Conservation (phyloP, 2,329 filamentous ascomycete genomes). For the Ceratocystis cubensis region DNA sequence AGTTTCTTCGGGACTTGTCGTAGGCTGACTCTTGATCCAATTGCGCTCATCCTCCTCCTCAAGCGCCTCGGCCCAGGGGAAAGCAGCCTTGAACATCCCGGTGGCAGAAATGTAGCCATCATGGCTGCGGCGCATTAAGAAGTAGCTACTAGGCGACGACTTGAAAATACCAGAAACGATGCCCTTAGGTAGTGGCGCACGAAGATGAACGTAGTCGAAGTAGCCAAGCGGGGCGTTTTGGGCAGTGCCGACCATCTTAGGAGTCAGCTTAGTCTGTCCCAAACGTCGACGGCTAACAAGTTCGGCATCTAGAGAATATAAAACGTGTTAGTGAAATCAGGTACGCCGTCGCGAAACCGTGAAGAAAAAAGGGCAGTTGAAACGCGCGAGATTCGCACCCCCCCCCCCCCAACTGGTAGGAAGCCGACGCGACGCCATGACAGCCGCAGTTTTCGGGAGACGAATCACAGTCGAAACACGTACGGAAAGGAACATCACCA, state of each 20-base stretch:
- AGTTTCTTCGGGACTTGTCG: conserved; percentile 80
- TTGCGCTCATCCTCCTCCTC: conserved; percentile 67
- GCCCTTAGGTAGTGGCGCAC: conserved; percentile 82
- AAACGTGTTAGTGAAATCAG: neutral
- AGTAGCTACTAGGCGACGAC: conserved; percentile 81
- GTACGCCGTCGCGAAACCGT: neutral
- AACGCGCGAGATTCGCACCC: neutral
- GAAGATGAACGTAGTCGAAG: conserved; percentile 93
- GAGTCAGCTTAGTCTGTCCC: conserved; percentile 79
- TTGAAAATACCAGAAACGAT: conserved; percentile 89
- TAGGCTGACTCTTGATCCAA: conserved; percentile 70
- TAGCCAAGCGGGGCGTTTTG: conserved; percentile 63
- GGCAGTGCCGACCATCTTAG: conserved; percentile 66
- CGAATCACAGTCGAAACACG: neutral
- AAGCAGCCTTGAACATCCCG: conserved; percentile 86
- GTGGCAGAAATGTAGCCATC: conserved; percentile 78
- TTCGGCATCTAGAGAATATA: conserved; percentile 44
- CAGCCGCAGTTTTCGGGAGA: neutral
- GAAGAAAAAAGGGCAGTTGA: neutral
- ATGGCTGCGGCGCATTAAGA: conserved; percentile 81
- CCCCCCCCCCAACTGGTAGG: neutral
- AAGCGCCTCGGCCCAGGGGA: conserved; percentile 58
- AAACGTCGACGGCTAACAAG: conserved; percentile 75
- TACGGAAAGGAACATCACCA: conserved; percentile 40
- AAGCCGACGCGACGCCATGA: neutral